These are phyloP conservation scores for Vachellia collinsii DNA, from an alignment of 306 rosid species.

Conservation along the genomic window DNA sequence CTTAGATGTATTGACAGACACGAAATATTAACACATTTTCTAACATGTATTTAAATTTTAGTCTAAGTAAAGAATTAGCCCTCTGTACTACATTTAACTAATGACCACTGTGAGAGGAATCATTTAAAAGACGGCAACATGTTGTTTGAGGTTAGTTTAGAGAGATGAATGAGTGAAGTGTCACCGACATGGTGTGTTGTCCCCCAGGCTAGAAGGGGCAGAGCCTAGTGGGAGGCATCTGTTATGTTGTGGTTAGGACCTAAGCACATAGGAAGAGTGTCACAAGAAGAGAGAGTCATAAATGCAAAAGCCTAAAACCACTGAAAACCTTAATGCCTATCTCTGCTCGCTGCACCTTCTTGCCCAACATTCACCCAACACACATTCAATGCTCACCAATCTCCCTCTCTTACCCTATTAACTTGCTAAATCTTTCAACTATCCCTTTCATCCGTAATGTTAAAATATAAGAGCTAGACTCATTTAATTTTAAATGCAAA, in stretches of 20 bases:
- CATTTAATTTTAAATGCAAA: too few species aligned
- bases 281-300: not conserved
- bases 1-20: too few species aligned
- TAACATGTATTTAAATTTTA: too few species aligned
- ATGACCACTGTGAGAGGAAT: too few species aligned
- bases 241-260: not conserved
- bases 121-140: too few species aligned
- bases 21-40: too few species aligned
- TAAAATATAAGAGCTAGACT: too few species aligned
- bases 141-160: too few species aligned
- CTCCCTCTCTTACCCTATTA: not conserved
- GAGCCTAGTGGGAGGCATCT: not conserved
- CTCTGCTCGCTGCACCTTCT: not conserved
- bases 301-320: not conserved
- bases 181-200: too few species aligned
- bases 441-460: not conserved
- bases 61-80: too few species aligned
- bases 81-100: too few species aligned
- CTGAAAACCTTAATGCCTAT: not conserved
- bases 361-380: not conserved
- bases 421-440: not conserved
- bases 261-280: not conserved
- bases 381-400: not conserved
- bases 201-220: not conserved
- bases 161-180: too few species aligned